Percentiles rank a stretch among this genome's conserved stretches.
These are phyloP conservation scores for Rhynchospora breviuscula DNA, from an alignment of 176 grass and related monocot genomes.

Conservation along the genomic window DNA sequence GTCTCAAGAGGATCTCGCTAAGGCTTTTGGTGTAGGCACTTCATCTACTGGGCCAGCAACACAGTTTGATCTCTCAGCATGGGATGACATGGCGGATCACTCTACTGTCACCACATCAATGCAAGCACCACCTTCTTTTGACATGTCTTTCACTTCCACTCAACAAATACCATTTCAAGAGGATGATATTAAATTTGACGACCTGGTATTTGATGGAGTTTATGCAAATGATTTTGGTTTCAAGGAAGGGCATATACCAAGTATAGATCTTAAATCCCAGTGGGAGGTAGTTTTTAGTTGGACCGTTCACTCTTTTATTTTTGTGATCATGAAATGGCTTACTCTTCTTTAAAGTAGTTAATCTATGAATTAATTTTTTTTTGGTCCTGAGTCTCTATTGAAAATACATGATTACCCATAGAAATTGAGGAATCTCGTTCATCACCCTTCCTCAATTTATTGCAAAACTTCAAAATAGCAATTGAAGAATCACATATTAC, in stretches of 20 bases:
- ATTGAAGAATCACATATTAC: not conserved
- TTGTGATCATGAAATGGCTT: not conserved
- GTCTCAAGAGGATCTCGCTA: constrained; percentile 42
- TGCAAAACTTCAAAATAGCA: not conserved
- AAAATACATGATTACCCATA: not conserved
- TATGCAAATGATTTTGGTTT: constrained; percentile 42
- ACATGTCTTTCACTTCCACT: constrained; percentile 28
- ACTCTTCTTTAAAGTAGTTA: not conserved
- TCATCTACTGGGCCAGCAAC: constrained; percentile 41
- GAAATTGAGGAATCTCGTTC: not conserved
- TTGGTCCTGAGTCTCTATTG: not conserved
- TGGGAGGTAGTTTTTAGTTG: constrained; percentile 47
- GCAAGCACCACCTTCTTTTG: constrained; percentile 31
- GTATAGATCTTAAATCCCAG: constrained; percentile 36
- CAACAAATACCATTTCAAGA: constrained; percentile 36
- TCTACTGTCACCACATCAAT: constrained; percentile 16
- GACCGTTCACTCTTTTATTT: not conserved
- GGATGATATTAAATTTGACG: constrained; percentile 41
- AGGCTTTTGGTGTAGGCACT: constrained; percentile 35
- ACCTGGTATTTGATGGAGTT: constrained; percentile 48
- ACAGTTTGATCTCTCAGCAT: constrained; percentile 48
- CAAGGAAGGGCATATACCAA: constrained; percentile 31
- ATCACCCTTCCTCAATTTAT: not conserved
- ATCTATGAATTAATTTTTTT: not conserved
- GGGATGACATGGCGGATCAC: constrained; percentile 40